Conservation (phyloP, 306 rosid genomes). For the Pyrus pyrifolia region DNA sequence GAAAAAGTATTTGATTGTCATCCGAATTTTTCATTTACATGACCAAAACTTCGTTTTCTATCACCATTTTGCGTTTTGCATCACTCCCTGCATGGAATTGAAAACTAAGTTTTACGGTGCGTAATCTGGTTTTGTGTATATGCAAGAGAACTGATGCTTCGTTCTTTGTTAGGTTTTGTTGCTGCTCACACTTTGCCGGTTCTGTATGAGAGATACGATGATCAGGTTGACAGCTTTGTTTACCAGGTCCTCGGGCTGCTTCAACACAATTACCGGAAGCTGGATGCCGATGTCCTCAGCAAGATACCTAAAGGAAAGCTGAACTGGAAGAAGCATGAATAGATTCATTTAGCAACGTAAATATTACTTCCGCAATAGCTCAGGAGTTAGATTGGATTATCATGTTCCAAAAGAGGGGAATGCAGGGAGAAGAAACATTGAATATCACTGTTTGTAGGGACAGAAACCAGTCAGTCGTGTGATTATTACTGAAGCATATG, state of each 20-base stretch:
- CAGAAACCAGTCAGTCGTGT: neutral
- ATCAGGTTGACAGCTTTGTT: slow-evolving; percentile 58
- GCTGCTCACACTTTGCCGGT: slow-evolving; percentile 86
- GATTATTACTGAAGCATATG: neutral
- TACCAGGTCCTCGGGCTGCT: slow-evolving; percentile 44
- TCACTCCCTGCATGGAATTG: neutral
- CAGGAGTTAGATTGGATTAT: neutral
- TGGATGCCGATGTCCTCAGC: slow-evolving; percentile 69
- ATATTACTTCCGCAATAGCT: neutral
- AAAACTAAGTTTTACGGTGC: neutral
- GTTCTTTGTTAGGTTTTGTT: slow-evolving; percentile 48
- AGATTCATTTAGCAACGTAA: slow-evolving; percentile 13
- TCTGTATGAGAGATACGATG: slow-evolving; percentile 71
- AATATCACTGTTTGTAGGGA: neutral
- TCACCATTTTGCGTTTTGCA: neutral
- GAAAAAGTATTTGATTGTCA: neutral
- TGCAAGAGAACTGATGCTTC: slow-evolving; percentile 8
- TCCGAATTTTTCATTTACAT: neutral
- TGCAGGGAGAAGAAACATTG: neutral
- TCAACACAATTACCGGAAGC: slow-evolving; percentile 36
- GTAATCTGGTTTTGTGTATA: neutral
- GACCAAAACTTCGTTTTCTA: neutral
- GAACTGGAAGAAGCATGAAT: slow-evolving; percentile 54
- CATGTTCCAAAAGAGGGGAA: neutral
- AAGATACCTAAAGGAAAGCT: slow-evolving; percentile 63